Percentiles rank a stretch among this genome's conserved stretches.
phyloP scores from a whole-genome alignment of 164 flowering plant genomes.

The Vitis riparia region DNA sequence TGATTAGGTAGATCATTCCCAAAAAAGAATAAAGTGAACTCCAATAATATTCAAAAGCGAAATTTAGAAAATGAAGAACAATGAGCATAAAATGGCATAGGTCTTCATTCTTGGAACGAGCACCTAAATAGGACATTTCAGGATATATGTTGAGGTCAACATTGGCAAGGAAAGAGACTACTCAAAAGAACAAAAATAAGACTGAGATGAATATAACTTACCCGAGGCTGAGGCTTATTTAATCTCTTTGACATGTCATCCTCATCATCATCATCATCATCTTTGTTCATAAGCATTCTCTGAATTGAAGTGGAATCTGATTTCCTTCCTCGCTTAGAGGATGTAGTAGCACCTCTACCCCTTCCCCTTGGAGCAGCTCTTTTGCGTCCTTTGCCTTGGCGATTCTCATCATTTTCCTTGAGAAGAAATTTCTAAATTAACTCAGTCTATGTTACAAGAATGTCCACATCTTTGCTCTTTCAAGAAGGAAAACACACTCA shows the following conservation, averaged over 20 bases:
- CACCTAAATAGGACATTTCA: background rate
- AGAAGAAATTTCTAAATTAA: conserved; percentile 8
- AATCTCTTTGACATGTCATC: conserved; percentile 54
- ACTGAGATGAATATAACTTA: conserved; percentile 24
- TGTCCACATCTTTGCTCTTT: background rate
- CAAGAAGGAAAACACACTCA: background rate
- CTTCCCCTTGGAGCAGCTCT: conserved; percentile 84
- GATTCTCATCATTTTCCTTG: conserved; percentile 61
- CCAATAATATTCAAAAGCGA: too few species aligned
- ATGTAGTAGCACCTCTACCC: conserved; percentile 60
- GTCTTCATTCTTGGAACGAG: too few species aligned
- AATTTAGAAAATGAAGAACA: too few species aligned
- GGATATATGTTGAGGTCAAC: background rate
- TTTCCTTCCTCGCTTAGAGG: conserved; percentile 80
- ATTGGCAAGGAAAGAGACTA: background rate
- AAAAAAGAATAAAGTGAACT: too few species aligned
- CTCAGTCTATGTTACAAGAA: background rate
- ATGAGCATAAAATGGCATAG: too few species aligned
- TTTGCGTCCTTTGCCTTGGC: conserved; percentile 63
- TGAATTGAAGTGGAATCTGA: conserved; percentile 61
- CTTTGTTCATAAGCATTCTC: conserved; percentile 52
- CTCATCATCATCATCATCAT: conserved; percentile 81
- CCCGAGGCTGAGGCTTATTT: conserved; percentile 79
- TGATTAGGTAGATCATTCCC: too few species aligned
- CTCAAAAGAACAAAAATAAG: background rate